A percentile compares a stretch with the other conserved stretches of the same genome.
Conservation (phyloP, 1,284 basidiomycete genomes). For the Athelia psychrophila region DNA sequence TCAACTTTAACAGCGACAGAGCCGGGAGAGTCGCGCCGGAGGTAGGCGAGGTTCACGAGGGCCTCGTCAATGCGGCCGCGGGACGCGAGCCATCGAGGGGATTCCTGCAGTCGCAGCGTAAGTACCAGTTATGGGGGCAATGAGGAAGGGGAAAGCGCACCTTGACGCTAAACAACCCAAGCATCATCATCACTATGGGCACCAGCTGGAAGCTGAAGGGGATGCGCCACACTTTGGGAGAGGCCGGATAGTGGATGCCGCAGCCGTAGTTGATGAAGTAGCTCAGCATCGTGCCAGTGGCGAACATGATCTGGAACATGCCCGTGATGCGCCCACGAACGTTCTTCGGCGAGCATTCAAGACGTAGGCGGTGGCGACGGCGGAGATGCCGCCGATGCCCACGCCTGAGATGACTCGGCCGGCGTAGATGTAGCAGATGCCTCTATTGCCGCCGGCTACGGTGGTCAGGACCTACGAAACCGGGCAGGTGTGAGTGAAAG, state of each 20-base stretch:
- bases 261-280: conserved; percentile 76
- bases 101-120: conserved; percentile 48
- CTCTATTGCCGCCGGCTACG: conserved; percentile 52
- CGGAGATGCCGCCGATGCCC: conserved; percentile 66
- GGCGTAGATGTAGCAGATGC: conserved; percentile 64
- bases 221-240: conserved; percentile 62
- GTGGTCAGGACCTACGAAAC: conserved; percentile 52
- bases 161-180: conserved; percentile 73
- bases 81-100: conserved; percentile 62
- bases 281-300: conserved; percentile 73
- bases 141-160: conserved; percentile 22
- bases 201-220: conserved; percentile 77
- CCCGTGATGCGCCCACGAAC: conserved; percentile 72
- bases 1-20: conserved; percentile 53
- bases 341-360: conserved; percentile 77
- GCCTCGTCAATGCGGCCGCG: conserved; percentile 52
- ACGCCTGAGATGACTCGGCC: conserved; percentile 70
- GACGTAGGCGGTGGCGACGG: conserved; percentile 72
- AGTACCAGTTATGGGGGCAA: conserved; percentile 1
- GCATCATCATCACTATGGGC: conserved; percentile 73
- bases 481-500: background rate
- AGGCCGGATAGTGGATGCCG: conserved; percentile 46
- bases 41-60: conserved; percentile 47
- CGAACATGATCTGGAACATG: conserved; percentile 82
- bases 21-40: conserved; percentile 49